Base-by-base conservation (phyloP, 2,329 filamentous ascomycete genomes). In the Lecanicillium sp. region DNA sequence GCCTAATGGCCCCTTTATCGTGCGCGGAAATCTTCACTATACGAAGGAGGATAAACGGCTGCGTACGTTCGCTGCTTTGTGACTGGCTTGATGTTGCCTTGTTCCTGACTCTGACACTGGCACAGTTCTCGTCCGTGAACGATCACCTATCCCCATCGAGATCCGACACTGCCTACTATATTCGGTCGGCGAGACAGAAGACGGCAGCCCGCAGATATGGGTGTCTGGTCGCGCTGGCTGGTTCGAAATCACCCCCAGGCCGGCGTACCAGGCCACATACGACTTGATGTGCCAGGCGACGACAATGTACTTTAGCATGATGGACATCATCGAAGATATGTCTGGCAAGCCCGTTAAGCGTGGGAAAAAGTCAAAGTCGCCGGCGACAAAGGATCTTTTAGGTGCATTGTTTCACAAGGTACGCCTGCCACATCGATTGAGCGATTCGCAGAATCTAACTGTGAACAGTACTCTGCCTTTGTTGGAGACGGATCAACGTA, bases 221-320 rank as follows among this genome's bases (percentile, higher is more conserved):
- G 80, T 83, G 1, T 56, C 58, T 1, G 63, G 62, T 29, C 58
- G 70, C 46, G 75, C 81, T 11, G 84, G 83, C 37, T 88, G 84
- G 83, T 87, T 80, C 59, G 77, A 83, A 58, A 73, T 89, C 35
- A 69, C 69, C 26, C 83, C 86, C 1, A 68, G 76, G n/a, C 58
- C 68, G 9, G 62, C 66, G 2, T 90, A 87, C 60, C 65, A 67
- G 43, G 56, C 64, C 5, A 78, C 79, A 23, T 83, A 77, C 62
- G 64, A 74, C 24, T 69, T 73, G 40, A 85, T 86, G 72, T 71
- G 75, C 44, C 74, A 85, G 59, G 83, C 79, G 2, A 76, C 86
- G 11, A 70, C 73, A 8, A 65, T 87, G 17, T 77, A 87, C 55
- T 86, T 86, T 60, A 75, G 73, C 45, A 61, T 86, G 3, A 67